Evolutionary conservation across 2,329 filamentous ascomycete species (phyloP), one percentile per base, ranked within the genome.

Genomic region (Bipolaris victoriae): DNA sequence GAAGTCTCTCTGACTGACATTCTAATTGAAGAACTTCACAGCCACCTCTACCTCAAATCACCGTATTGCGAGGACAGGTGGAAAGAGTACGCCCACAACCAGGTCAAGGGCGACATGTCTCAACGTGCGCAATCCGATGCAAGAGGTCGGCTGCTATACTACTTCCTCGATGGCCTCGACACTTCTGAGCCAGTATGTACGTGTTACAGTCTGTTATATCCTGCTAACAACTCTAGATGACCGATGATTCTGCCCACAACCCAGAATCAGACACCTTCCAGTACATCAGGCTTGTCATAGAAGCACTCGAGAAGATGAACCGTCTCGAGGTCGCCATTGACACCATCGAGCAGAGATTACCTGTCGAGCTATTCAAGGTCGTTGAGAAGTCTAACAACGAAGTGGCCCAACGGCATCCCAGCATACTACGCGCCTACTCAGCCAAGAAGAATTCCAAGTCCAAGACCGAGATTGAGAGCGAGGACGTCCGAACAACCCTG

Each of bases 51-150:
- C 73, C 86, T 99, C 37, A 98, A 98, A 75, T 98, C 94, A 3
- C 95, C 94, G 0, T 99, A 99, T 74, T 98, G 94, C 72, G 92
- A 97, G 73, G 92, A 97, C 73, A 84, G 95, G 65, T 99, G 95
- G 95, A 96, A 96, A 76, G 86, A 85, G 57, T 86, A 96, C 58
- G 84, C 88, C 36, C 89, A 89, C 66, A 85, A 84, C 36, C 88
- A 90, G 62, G 82, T 85, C 46, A 79, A 78, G 41, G 67, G 71
- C 9, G 73, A 71, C 15, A 49, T 71, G 22, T 68, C 73, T 1
- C 71, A 76, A 47, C 69, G 73, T 3, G 63, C 72, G 3, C 66
- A 71, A 40, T 62, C 72, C 7, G 73, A 74, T 49, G 65, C 68
- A 7, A 82, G 83, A 73, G 84, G 86, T 36, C 79, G 83, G 37